Base-by-base conservation (phyloP, 352 stramenopile species). In the Blastocystis sp. region DNA sequence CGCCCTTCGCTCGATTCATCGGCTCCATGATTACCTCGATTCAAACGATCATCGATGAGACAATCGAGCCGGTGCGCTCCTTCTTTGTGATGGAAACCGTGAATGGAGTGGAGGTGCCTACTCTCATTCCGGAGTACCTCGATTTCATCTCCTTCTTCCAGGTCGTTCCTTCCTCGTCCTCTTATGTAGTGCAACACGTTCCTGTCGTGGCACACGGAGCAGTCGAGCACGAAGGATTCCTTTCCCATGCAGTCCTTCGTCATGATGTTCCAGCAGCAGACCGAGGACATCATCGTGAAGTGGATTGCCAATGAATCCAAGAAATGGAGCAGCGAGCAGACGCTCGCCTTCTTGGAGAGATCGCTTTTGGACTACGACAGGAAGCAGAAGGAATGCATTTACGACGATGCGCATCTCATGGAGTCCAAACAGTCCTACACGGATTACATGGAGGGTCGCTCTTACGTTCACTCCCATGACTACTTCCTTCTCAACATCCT, bases 131-230 rank as follows among this genome's bases (percentile, higher is more conserved):
- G 21, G 65, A 78, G 38, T 78, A 46, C 32, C n/a, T 78, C 3
- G 65, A 78, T 16, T 78, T 61, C 48, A 29, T 78, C n/a, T 29
- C 65, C n/a, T 78, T 78, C 42, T 78, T 61, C 49, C 65, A 78
- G 29, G 65, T 78, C 3, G 1, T n/a, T 0, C 6, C 49, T 14
- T 36, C 11, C 29, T 1, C 11, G 4, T 40, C 32, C n/a, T 36
- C 38, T 78, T 18, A 78, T 34, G 4, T 78, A 78, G 65, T 78
- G 49, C 65, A 78, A 78, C 32, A 78, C 65, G 3, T 57, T 42
- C 29, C 48, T 56, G 9, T 59, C 42, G 1, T 78, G 32, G 27
- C 9, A 78, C 42, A 59, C 65, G 21, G 65, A 78, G 40, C 21
- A 46, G 9, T 40, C 59, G 16, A n/a, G n/a, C n/a, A n/a, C n/a